A percentile compares a stretch with the other conserved stretches of the same genome.
Conservation (phyloP, 2,329 filamentous ascomycete species). For the Sporothrix humicola region DNA sequence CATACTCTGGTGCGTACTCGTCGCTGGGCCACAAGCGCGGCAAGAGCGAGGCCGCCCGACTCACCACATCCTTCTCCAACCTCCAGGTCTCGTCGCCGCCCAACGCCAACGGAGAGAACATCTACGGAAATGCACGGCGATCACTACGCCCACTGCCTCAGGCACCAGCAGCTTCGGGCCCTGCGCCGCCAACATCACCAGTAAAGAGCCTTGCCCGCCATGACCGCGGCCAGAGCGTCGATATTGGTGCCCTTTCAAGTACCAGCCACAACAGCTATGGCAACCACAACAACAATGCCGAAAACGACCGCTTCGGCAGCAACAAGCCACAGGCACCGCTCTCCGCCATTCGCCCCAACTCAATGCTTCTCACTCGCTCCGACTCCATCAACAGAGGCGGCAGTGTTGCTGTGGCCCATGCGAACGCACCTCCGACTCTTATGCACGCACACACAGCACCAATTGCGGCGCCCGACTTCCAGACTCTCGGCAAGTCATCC, state of each 20-base stretch:
- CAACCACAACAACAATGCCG: conserved; percentile 20
- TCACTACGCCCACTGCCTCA: conserved; percentile 78
- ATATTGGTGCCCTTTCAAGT: conserved; percentile 62
- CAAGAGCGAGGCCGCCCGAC: conserved; percentile 71
- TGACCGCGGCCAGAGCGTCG: conserved; percentile 67
- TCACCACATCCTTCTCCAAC: conserved; percentile 47
- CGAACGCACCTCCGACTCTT: conserved; percentile 46
- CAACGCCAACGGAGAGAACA: conserved; percentile 58
- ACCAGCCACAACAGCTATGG: background rate
- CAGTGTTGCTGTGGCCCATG: conserved; percentile 44
- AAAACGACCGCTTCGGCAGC: conserved; percentile 34
- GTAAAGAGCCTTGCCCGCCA: conserved; percentile 40
- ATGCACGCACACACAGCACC: conserved; percentile 52
- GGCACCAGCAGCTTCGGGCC: conserved; percentile 55
- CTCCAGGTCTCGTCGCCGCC: conserved; percentile 50
- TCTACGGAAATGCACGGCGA: conserved; percentile 75
- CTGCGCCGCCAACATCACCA: conserved; percentile 44
- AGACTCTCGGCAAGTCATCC: conserved; percentile 83
- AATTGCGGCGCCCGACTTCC: conserved; percentile 73
- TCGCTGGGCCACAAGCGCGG: conserved; percentile 70
- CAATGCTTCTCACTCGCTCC: conserved; percentile 64
- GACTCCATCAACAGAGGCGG: conserved; percentile 56
- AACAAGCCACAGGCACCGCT: conserved; percentile 53
- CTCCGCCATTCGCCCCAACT: conserved; percentile 59
- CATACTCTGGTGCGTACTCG: conserved; percentile 67